Conservation (phyloP, 108 stramenopile genomes). For the Skeletonema marinoi region DNA sequence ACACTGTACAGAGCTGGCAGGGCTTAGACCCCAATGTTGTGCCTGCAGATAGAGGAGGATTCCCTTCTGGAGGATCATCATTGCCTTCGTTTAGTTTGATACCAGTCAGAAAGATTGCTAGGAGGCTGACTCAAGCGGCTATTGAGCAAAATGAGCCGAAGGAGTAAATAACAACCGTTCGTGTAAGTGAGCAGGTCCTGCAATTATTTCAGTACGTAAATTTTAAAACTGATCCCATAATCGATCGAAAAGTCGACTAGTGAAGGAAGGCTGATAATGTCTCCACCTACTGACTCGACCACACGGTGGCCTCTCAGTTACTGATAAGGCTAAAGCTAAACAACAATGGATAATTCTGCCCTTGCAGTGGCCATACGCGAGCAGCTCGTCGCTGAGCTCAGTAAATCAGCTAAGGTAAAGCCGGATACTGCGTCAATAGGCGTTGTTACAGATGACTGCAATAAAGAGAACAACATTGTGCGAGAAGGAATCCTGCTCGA, state of each 20-base stretch:
- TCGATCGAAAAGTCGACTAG: too few relatives aligned
- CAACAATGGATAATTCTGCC: background rate
- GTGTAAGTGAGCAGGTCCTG: too few relatives aligned
- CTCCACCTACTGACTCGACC: too few relatives aligned
- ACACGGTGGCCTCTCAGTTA: too few relatives aligned
- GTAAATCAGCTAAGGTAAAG: background rate
- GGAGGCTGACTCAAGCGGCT: slow-evolving; percentile 25
- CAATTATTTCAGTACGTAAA: too few relatives aligned
- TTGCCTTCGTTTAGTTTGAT: slow-evolving; percentile 83
- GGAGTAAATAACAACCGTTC: background rate
- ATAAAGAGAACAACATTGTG: background rate
- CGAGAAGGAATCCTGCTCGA: background rate
- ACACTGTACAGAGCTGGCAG: slow-evolving; percentile 82
- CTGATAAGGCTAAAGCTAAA: background rate
- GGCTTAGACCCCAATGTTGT: slow-evolving; percentile 79
- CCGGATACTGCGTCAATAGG: background rate
- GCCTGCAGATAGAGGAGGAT: slow-evolving; percentile 78
- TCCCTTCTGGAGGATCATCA: slow-evolving; percentile 80
- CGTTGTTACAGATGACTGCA: background rate
- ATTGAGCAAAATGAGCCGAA: background rate
- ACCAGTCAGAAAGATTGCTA: slow-evolving; percentile 60
- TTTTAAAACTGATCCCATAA: too few relatives aligned
- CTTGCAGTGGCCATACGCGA: too few relatives aligned
- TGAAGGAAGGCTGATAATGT: too few relatives aligned
- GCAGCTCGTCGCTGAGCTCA: too few relatives aligned